Base-by-base conservation (phyloP, 2,329 filamentous ascomycete genomes). In the Pochonia chlamydosporia region DNA sequence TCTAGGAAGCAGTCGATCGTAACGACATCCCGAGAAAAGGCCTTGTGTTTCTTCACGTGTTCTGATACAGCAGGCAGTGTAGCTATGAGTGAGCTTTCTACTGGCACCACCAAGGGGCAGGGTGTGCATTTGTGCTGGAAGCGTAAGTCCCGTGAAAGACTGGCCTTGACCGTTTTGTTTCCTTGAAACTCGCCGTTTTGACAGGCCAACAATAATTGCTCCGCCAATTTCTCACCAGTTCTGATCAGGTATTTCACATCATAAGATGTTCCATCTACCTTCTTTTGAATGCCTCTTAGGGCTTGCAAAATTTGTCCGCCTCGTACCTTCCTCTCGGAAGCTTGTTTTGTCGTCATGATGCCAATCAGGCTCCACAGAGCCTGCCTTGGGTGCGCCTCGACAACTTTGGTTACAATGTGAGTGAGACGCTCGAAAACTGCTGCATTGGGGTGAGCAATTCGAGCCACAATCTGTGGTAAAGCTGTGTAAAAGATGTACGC, bases 401-500 rank as follows among this genome's bases (percentile, higher is more conserved):
- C 84, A n/a, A 96, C 89, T 62, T 88, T 92, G 51, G 85, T 71
- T 47, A 99, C 90, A 54, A 97, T 92, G 28, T 78, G 76, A 45
- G 84, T 81, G 6, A 99, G 71, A 9, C 87, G 73, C 49, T 84
- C 81, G 66, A 89, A 95, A 2, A 96, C 89, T 1, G 82, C 79
- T 4, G 66, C 66, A 62, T 96, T 88, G 1, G 85, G 82, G 67
- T 99, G 93, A 40, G 87, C 88, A 58, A 99, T 96, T 26, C 93
- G 84, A n/a, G 92, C 93, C 48, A 99, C 87, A 52, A 99, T 86
- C 66, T 99, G 93, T 5, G 93, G 87, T 36, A 99, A 74, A 5
- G 92, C 76, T 2, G 85, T 87, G 61, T 90, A 92, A 64, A 89
- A 90, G 26, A 89, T 79, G 58, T 86, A 91, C 1, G 85, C 79